A percentile compares a stretch with the other conserved stretches of the same genome.
These are phyloP conservation scores for Pestalotiopsis fici DNA, from an alignment of 2,329 filamentous ascomycete species.

Conservation along the genomic window DNA sequence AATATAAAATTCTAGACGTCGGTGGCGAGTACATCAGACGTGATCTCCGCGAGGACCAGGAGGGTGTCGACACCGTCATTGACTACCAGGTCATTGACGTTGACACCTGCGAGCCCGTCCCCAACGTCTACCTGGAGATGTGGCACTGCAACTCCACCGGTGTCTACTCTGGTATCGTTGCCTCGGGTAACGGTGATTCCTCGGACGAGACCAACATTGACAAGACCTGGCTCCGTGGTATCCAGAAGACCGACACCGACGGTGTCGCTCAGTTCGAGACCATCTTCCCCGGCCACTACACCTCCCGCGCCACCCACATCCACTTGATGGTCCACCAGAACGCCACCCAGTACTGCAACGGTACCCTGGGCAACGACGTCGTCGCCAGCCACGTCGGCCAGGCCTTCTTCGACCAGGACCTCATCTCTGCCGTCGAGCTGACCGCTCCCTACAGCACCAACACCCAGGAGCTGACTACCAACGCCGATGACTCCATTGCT, in stretches of 20 bases:
- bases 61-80: conserved; percentile 48
- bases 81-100: conserved; percentile 57
- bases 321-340: conserved; percentile 48
- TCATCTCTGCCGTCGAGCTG: conserved; percentile 37
- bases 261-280: conserved; percentile 43
- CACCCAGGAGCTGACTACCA: background rate
- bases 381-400: conserved; percentile 62
- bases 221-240: conserved; percentile 40
- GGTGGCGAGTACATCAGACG: conserved; percentile 50
- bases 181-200: conserved; percentile 41
- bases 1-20: conserved; percentile 34
- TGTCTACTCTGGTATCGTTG: conserved; percentile 46
- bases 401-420: conserved; percentile 63
- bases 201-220: conserved; percentile 37
- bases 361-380: conserved; percentile 49
- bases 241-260: conserved; percentile 39
- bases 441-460: conserved; percentile 7
- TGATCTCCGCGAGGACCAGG: conserved; percentile 47
- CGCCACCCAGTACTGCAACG: conserved; percentile 35
- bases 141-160: conserved; percentile 48
- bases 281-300: conserved; percentile 47
- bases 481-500: background rate
- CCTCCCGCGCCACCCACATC: conserved; percentile 45
- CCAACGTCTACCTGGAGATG: conserved; percentile 50
- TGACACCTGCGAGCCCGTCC: conserved; percentile 52